These are phyloP conservation scores for Kazachstania africana DNA, from an alignment of 805 yeast genomes.

Conservation along the genomic window DNA sequence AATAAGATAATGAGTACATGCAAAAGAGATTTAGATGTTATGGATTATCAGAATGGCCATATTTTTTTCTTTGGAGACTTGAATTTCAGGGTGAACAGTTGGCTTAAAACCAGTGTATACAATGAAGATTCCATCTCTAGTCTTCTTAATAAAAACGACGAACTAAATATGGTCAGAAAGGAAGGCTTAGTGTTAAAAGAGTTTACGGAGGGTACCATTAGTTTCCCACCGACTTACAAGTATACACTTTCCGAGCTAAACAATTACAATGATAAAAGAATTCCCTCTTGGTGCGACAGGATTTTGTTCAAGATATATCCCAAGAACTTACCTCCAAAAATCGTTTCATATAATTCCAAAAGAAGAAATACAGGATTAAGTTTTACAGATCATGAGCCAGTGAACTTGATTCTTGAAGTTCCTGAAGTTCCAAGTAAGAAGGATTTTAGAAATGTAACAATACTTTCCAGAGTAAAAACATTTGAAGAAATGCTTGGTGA, in stretches of 20 bases:
- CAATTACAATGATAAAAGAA: slow-evolving; percentile 45
- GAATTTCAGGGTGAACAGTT: slow-evolving; percentile 51
- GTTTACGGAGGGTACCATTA: slow-evolving; percentile 52
- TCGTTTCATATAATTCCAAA: slow-evolving; percentile 39
- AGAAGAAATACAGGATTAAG: slow-evolving; percentile 26
- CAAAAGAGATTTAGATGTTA: slow-evolving; percentile 19
- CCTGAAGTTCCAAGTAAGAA: slow-evolving; percentile 22
- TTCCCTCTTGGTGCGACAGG: slow-evolving; percentile 89
- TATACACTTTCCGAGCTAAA: slow-evolving; percentile 36
- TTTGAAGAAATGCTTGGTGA: too few relatives aligned
- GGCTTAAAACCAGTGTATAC: slow-evolving; percentile 7
- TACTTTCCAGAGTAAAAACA: too few relatives aligned
- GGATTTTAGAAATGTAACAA: neutral
- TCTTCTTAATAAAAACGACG: slow-evolving; percentile 26
- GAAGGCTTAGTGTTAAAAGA: slow-evolving; percentile 40
- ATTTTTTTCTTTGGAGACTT: slow-evolving; percentile 75
- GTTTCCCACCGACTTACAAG: slow-evolving; percentile 76
- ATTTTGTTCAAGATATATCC: slow-evolving; percentile 45
- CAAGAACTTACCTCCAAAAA: slow-evolving; percentile 10
- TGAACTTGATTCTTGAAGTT: slow-evolving; percentile 38
- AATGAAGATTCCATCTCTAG: slow-evolving; percentile 7
- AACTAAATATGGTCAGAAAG: slow-evolving; percentile 19
- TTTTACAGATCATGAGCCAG: slow-evolving; percentile 77
- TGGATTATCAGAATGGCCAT: slow-evolving; percentile 48
- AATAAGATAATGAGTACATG: slow-evolving; percentile 39